Evolutionary conservation across 306 rosid species (phyloP).

Genomic region (Rubus parviflorus): DNA sequence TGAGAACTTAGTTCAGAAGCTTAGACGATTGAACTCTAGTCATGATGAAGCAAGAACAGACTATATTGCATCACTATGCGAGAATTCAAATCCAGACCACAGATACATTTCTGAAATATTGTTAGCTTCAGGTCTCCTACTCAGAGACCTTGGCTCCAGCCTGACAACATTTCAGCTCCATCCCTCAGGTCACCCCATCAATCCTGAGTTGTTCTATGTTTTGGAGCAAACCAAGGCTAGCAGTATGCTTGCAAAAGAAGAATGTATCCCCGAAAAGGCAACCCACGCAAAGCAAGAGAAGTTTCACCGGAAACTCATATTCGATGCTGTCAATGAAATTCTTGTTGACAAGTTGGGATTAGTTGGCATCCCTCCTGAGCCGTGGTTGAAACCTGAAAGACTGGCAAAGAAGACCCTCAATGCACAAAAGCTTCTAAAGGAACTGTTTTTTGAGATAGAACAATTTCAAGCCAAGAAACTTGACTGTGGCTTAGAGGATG

Average conservation of each 20-base stretch:
- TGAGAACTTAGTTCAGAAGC: conserved; percentile 80
- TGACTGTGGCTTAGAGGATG: conserved; percentile 41
- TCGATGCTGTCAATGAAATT: conserved; percentile 82
- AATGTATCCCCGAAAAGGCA: conserved; percentile 36
- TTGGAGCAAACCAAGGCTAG: conserved; percentile 90
- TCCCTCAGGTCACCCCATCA: conserved; percentile 75
- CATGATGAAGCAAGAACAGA: conserved; percentile 77
- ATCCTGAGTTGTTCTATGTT: conserved; percentile 79
- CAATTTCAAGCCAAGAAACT: conserved; percentile 57
- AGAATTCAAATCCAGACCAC: conserved; percentile 75
- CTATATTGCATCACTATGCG: conserved; percentile 78
- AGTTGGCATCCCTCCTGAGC: conserved; percentile 41
- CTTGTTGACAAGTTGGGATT: conserved; percentile 50
- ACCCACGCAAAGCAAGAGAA: conserved; percentile 42
- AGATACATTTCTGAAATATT: conserved; percentile 81
- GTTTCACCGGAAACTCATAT: conserved; percentile 69
- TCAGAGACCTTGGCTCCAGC: conserved; percentile 68
- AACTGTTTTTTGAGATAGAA: conserved; percentile 67
- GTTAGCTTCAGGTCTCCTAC: conserved; percentile 82
- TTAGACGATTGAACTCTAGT: conserved; percentile 63
- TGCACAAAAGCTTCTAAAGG: conserved; percentile 84
- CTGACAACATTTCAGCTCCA: conserved; percentile 69
- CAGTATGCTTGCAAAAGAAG: conserved; percentile 55
- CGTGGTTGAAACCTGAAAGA: conserved; percentile 55
- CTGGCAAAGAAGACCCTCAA: conserved; percentile 56